Evolutionary conservation across 805 yeast species (phyloP), one percentile per base, ranked within the genome.

Genomic region (Maudiozyma saulgeensis): DNA sequence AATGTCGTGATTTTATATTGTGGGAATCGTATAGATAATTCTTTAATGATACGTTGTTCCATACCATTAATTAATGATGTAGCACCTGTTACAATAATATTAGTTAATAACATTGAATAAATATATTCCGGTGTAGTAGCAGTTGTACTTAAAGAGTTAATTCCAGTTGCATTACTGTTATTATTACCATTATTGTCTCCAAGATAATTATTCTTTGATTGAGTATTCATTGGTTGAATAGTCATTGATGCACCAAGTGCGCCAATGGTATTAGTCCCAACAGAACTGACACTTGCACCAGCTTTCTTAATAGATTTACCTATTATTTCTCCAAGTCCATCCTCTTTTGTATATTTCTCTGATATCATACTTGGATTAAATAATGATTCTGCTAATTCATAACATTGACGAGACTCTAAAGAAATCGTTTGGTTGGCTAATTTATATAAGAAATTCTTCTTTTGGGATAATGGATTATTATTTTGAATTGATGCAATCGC

Each of bases 1-100:
- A 86, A 90, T n/a, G 90, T 75, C 55, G 96, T 73, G 40, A 89
- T 77, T 64, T 89, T 90, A 60, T 88, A 74, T 47, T 93, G 93
- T 15, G 96, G 95, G 63, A 88, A 85, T 48, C 77, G 67, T 43
- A 73, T 70, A 15, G 82, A 74, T 49, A 89, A 69, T 59, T 88
- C 96, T 50, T 77, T 75, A 56, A 82, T 78, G 47, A 90, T 68
- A 54, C 95, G 72, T 59, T 86, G 91, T 28, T 84, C 85, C 53
- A 88, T 70, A n/a, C 93, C 95, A 18, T 88, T 87, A 11, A 87
- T 70, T 54, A 89, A 70, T 16, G 95, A 81, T 0, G 82, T 75
- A 2, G 90, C 81, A 12, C 97, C 97, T 0, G 91, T 86, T 34
- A 89, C 76, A 25, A 89, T 81, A 49, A 90, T 84, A 61, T 88